Percentiles rank a stretch among this genome's conserved stretches.
Conservation (phyloP, 179 eudicot genomes). For the Spergularia azorica region DNA sequence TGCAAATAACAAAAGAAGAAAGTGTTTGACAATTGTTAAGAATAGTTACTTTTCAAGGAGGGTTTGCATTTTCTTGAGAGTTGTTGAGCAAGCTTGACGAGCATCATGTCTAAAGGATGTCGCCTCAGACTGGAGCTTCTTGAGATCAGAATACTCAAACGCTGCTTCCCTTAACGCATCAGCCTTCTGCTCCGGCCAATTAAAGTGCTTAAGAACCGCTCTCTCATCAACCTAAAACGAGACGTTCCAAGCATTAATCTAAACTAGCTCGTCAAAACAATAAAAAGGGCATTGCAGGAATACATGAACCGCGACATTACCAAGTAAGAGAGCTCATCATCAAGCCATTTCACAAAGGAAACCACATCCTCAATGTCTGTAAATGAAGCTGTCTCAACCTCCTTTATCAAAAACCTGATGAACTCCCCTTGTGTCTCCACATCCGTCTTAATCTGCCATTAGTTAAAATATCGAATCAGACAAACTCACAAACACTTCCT, state of each 20-base stretch:
- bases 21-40: background rate
- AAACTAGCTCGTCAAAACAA: background rate
- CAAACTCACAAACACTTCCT: too few species aligned
- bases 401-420: constrained; percentile 82
- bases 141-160: constrained; percentile 86
- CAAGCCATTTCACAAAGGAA: constrained; percentile 98
- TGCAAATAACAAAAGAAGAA: background rate
- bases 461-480: constrained; percentile 5
- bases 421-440: constrained; percentile 98
- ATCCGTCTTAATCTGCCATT: constrained; percentile 85
- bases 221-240: constrained; percentile 82
- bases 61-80: constrained; percentile 93
- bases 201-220: constrained; percentile 91
- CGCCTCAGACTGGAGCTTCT: constrained; percentile 83
- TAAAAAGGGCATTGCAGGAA: background rate
- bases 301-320: constrained; percentile 38
- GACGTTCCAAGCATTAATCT: background rate
- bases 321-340: constrained; percentile 94
- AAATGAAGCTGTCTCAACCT: constrained; percentile 83
- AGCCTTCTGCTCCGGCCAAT: constrained; percentile 97
- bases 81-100: constrained; percentile 68
- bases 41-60: constrained; percentile 76
- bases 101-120: constrained; percentile 64
- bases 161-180: constrained; percentile 98
- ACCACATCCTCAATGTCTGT: constrained; percentile 92